Evolutionary conservation across 2,329 filamentous ascomycete species (phyloP).

Genomic region (Cladosporium cucumerinum): DNA sequence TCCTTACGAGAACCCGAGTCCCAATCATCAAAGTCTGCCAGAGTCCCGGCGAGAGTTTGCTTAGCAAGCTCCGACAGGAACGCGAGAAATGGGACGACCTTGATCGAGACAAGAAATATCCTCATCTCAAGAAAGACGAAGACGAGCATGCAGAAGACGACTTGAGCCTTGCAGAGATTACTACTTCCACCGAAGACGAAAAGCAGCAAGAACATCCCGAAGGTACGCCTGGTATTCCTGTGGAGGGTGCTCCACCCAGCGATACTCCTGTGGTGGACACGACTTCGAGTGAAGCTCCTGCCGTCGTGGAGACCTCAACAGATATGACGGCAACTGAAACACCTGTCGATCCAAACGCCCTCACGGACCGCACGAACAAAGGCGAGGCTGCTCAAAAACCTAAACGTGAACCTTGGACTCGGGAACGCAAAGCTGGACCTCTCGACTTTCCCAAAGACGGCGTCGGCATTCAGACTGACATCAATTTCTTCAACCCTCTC

Average conservation of each 20-base stretch:
- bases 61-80: slow-evolving; percentile 59
- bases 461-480: slow-evolving; percentile 82
- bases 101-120: slow-evolving; percentile 45
- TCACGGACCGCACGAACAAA: background rate
- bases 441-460: slow-evolving; percentile 76
- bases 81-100: slow-evolving; percentile 68
- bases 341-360: background rate
- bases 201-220: background rate
- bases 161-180: background rate
- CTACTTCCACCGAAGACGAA: background rate
- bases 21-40: slow-evolving; percentile 87
- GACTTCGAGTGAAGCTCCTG: background rate
- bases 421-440: slow-evolving; percentile 46
- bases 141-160: slow-evolving; percentile 20
- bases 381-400: background rate
- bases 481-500: slow-evolving; percentile 84
- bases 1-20: slow-evolving; percentile 75
- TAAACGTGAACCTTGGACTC: slow-evolving; percentile 36
- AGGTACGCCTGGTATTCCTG: background rate
- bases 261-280: background rate
- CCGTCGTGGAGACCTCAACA: background rate
- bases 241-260: background rate
- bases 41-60: slow-evolving; percentile 60
- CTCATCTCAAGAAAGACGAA: slow-evolving; percentile 28
- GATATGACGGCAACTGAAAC: background rate